Percentiles rank a stretch among this genome's conserved stretches.
These are phyloP conservation scores for Coniella lustricola DNA, from an alignment of 2,329 filamentous ascomycete genomes.

Conservation along the genomic window DNA sequence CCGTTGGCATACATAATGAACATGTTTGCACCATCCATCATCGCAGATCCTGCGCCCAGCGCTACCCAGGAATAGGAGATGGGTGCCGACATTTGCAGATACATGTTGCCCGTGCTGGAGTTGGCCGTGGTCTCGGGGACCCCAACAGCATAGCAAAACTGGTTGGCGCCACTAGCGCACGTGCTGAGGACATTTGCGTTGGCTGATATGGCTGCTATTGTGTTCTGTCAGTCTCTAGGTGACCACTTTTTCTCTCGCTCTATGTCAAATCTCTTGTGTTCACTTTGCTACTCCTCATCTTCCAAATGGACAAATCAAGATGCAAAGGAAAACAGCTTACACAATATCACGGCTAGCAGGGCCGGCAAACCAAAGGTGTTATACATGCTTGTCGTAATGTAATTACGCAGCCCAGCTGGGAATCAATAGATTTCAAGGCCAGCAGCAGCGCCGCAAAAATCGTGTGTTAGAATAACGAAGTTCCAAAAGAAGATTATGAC, in stretches of 20 bases:
- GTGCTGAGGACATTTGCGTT: conserved; percentile 25
- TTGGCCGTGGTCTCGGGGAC: conserved; percentile 44
- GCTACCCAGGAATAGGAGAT: conserved; percentile 48
- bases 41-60: conserved; percentile 44
- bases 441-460: too few species aligned
- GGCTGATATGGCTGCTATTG: conserved; percentile 21
- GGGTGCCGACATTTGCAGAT: conserved; percentile 53
- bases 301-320: neutral
- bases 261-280: neutral
- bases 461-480: too few species aligned
- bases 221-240: neutral
- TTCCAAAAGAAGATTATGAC: too few species aligned
- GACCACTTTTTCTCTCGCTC: neutral
- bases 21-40: conserved; percentile 52
- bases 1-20: conserved; percentile 57
- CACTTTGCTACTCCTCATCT: neutral
- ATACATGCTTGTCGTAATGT: neutral
- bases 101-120: conserved; percentile 47
- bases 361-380: neutral
- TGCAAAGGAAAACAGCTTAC: conserved; percentile 7
- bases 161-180: conserved; percentile 32
- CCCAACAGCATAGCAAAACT: conserved; percentile 50
- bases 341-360: conserved; percentile 9
- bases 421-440: too few species aligned
- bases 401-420: too few species aligned